Evolutionary conservation across 179 eudicot species (phyloP), one percentile per base, ranked within the genome.

Genomic region (Sideroxylon spinosum): DNA sequence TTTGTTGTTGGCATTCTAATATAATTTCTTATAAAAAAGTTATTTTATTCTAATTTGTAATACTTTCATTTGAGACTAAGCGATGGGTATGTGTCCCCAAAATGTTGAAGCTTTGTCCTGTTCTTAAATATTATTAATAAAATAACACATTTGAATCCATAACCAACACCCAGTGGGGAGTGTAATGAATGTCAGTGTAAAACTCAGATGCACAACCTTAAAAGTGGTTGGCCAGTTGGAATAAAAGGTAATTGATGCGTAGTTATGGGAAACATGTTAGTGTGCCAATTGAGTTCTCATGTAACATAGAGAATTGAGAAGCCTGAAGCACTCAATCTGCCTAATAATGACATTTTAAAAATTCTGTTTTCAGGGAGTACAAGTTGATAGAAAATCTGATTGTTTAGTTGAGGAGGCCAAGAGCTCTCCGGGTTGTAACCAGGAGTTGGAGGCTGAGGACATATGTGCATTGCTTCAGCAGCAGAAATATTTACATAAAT

Each of bases 331-430:
- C 37, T 29, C 63, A n/a, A 72, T 76, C 37, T 76, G 23, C 66
- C 29, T 61, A 22, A 4, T 29, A 57, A 32, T 74, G 65, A 37
- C 60, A 11, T 2, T 65, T 22, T 12, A 67, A 11, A 23, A 19
- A n/a, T 49, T 61, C 65, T 55, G 13, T 23, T 50, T 85, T 74
- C 88, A 92, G 98, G 97, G 97, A 78, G 95, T 91, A 48, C 81
- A 92, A 74, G 88, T 75, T 79, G 97, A 91, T 76, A 88, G 88
- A 73, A 86, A 78, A 55, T 55, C 60, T 53, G 75, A 80, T 78
- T 79, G 63, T 17, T 20, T 66, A 29, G 80, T 29, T 59, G 90
- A 85, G 59, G 88, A 74, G 74, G 72, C 78, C 60, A 22, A 28
- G 23, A 72, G 72, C 80, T 78, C 84, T 22, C 82, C 90, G 52